These are phyloP conservation scores for Arthromyces matolae DNA, from an alignment of 768 basidiomycete genomes.

Conservation along the genomic window DNA sequence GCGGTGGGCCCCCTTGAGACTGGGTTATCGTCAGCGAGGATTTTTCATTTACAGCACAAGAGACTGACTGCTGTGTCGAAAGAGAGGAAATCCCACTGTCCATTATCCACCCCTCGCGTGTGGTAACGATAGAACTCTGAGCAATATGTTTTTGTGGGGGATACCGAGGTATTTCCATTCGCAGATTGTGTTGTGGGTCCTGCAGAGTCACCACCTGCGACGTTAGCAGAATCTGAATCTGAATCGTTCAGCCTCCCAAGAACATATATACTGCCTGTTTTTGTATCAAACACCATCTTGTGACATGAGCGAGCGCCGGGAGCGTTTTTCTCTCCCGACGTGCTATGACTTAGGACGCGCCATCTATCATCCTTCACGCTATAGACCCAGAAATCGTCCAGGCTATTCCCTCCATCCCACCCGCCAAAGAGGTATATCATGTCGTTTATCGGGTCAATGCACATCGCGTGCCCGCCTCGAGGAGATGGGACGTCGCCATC, in stretches of 20 bases:
- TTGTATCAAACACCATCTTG: slow-evolving; percentile 77
- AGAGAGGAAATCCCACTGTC: slow-evolving; percentile 70
- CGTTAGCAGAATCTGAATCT: slow-evolving; percentile 42
- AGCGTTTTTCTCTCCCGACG: slow-evolving; percentile 55
- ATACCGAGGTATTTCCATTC: slow-evolving; percentile 10
- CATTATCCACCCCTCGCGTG: slow-evolving; percentile 54
- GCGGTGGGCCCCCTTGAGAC: slow-evolving; percentile 65
- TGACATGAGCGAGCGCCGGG: slow-evolving; percentile 74
- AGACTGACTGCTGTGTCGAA: slow-evolving; percentile 60
- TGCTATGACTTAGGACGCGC: slow-evolving; percentile 54
- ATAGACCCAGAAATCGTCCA: slow-evolving; percentile 82
- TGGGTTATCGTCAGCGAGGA: slow-evolving; percentile 22
- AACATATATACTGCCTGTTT: slow-evolving; percentile 66
- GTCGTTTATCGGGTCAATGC: slow-evolving; percentile 60
- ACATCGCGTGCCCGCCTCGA: slow-evolving; percentile 82
- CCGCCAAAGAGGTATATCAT: slow-evolving; percentile 77
- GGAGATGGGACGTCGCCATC: slow-evolving; percentile 63
- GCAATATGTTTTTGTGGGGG: slow-evolving; percentile 32
- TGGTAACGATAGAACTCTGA: slow-evolving; percentile 80
- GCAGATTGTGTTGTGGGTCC: slow-evolving; percentile 10
- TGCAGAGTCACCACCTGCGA: slow-evolving; percentile 21
- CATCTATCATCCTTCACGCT: slow-evolving; percentile 56
- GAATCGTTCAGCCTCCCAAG: slow-evolving; percentile 65
- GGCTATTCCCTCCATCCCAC: slow-evolving; percentile 67
- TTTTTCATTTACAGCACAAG: not conserved